phyloP scores from a whole-genome alignment of 768 basidiomycete species.

The Kwoniella botswanensis region DNA sequence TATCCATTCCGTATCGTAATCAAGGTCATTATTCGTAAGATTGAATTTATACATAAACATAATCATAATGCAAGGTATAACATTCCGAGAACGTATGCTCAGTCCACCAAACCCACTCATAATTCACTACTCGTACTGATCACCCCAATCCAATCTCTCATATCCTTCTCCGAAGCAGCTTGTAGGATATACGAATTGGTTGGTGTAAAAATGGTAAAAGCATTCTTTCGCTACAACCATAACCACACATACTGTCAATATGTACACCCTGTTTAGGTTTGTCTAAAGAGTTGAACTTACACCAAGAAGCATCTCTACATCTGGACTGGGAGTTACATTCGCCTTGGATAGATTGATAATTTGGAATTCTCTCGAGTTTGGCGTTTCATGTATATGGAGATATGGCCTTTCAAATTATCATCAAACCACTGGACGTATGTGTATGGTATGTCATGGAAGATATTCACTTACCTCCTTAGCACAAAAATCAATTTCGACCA shows the following conservation, averaged over 20 bases:
- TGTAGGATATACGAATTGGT: constrained; percentile 90
- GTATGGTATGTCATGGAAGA: background rate
- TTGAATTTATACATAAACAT: too few species aligned
- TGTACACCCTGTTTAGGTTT: background rate
- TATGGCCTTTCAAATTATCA: constrained; percentile 67
- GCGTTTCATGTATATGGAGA: constrained; percentile 81
- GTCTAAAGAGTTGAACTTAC: constrained; percentile 62
- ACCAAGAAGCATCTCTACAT: constrained; percentile 84
- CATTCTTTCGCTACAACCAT: constrained; percentile 70
- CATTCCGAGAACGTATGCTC: too few species aligned
- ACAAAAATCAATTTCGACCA: constrained; percentile 91
- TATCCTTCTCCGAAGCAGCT: constrained; percentile 78
- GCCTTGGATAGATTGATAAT: constrained; percentile 78
- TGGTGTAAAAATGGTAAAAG: constrained; percentile 88
- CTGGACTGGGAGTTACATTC: constrained; percentile 81
- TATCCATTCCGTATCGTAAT: background rate
- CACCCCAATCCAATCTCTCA: constrained; percentile 75
- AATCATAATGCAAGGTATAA: constrained; percentile 4
- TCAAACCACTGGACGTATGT: background rate
- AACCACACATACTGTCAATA: background rate
- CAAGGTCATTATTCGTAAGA: background rate
- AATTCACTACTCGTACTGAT: constrained; percentile 27
- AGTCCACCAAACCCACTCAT: constrained; percentile 2
- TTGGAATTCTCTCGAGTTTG: constrained; percentile 78
- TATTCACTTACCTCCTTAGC: constrained; percentile 69